These are phyloP conservation scores for Colletotrichum caudatum DNA, from an alignment of 2,329 filamentous ascomycete species.

Conservation along the genomic window DNA sequence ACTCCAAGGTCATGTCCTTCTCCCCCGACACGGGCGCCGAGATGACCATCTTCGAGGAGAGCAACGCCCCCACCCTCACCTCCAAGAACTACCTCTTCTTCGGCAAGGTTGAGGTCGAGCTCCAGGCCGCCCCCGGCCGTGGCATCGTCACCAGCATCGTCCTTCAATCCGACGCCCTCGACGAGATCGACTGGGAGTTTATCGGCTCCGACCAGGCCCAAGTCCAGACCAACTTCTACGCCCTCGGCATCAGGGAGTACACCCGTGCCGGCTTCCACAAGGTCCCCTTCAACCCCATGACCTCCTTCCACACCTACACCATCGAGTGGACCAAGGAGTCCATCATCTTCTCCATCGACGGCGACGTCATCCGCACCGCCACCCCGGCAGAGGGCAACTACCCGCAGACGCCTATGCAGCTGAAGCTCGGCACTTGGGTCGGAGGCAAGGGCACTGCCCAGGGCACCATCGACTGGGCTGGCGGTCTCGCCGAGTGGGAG, in stretches of 20 bases:
- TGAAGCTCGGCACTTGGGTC: slow-evolving; percentile 72
- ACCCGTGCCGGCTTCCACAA: slow-evolving; percentile 62
- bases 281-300: slow-evolving; percentile 55
- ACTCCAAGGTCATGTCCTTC: slow-evolving; percentile 51
- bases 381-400: slow-evolving; percentile 66
- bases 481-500: slow-evolving; percentile 60
- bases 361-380: slow-evolving; percentile 58
- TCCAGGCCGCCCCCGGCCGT: slow-evolving; percentile 60
- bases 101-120: slow-evolving; percentile 60
- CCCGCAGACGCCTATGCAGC: slow-evolving; percentile 77
- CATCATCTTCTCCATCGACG: slow-evolving; percentile 71
- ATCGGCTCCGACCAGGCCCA: slow-evolving; percentile 48
- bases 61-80: slow-evolving; percentile 60
- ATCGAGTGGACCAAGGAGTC: slow-evolving; percentile 73
- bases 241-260: slow-evolving; percentile 67
- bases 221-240: slow-evolving; percentile 65
- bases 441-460: slow-evolving; percentile 60
- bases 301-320: slow-evolving; percentile 71
- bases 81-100: slow-evolving; percentile 65
- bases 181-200: slow-evolving; percentile 66
- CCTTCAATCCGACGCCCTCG: slow-evolving; percentile 62
- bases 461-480: slow-evolving; percentile 76
- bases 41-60: slow-evolving; percentile 61
- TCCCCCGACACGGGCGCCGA: slow-evolving; percentile 58
- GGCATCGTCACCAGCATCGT: slow-evolving; percentile 64